A percentile compares a stretch with the other conserved stretches of the same genome.
phyloP scores from a whole-genome alignment of 2,329 filamentous ascomycete species.

The Falciphora oryzae region DNA sequence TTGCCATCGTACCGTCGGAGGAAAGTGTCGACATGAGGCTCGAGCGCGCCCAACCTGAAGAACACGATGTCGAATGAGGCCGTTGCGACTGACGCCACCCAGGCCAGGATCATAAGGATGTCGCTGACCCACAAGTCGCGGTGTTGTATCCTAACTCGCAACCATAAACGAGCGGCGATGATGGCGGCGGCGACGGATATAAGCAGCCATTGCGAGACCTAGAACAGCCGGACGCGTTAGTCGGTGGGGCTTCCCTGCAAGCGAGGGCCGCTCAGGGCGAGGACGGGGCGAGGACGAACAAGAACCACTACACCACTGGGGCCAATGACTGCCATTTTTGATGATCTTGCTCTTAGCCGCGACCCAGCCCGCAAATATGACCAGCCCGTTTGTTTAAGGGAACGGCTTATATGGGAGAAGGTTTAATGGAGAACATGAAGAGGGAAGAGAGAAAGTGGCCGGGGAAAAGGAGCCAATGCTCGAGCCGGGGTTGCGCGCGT shows the following conservation, averaged over 20 bases:
- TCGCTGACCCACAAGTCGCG: neutral
- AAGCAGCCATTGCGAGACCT: neutral
- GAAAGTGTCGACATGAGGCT: neutral
- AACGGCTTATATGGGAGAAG: neutral
- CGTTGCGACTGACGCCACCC: neutral
- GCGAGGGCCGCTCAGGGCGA: neutral
- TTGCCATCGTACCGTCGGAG: neutral
- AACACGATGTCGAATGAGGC: neutral
- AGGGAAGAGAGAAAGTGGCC: neutral
- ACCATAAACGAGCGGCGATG: neutral
- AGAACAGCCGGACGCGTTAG: neutral
- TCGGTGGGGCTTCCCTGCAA: neutral
- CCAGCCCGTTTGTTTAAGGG: neutral
- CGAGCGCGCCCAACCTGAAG: neutral
- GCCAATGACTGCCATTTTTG: neutral
- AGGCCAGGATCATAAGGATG: neutral
- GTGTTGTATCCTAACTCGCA: neutral
- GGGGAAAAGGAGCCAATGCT: too few species aligned
- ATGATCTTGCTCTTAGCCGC: neutral
- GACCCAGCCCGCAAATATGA: too few species aligned
- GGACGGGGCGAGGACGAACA: neutral
- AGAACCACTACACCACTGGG: neutral
- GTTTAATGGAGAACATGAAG: neutral
- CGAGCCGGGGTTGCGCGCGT: too few species aligned
- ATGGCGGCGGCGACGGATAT: neutral